Evolutionary conservation across 192 early-diverging fungal genomes (phyloP).

Genomic region (Podila verticillata): DNA sequence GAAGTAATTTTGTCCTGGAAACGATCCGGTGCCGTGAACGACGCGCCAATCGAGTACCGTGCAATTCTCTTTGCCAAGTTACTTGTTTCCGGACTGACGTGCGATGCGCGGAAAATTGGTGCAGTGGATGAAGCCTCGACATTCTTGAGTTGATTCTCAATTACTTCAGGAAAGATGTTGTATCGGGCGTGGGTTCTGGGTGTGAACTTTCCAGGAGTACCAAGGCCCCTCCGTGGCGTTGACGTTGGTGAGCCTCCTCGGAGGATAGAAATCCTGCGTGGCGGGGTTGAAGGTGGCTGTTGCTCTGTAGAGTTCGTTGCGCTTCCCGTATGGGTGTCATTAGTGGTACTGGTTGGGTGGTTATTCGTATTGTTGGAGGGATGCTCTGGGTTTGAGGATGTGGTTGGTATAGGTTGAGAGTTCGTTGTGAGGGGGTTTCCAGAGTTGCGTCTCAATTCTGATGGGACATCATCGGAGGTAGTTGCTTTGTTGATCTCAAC

Average conservation of each 20-base stretch:
- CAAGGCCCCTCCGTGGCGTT: slow-evolving; percentile 11
- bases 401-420: background rate
- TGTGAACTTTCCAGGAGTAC: slow-evolving; percentile 21
- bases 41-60: slow-evolving; percentile 22
- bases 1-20: slow-evolving; percentile 10
- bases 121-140: slow-evolving; percentile 13
- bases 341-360: background rate
- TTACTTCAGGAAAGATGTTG: slow-evolving; percentile 40
- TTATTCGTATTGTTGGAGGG: background rate
- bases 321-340: background rate
- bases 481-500: slow-evolving; percentile 4
- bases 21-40: slow-evolving; percentile 2
- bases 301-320: background rate
- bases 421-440: background rate
- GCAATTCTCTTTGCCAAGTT: slow-evolving; percentile 38
- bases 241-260: slow-evolving; percentile 1
- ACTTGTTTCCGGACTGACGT: slow-evolving; percentile 42
- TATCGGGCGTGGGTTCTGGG: slow-evolving; percentile 17
- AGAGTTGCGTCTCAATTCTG: background rate
- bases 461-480: background rate
- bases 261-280: slow-evolving; percentile 1
- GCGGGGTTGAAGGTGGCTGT: slow-evolving; percentile 16
- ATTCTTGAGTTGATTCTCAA: slow-evolving; percentile 31
- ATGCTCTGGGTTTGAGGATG: background rate
- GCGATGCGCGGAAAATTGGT: slow-evolving; percentile 28